Evolutionary conservation across 306 rosid genomes (phyloP).

Genomic region (Quercus mongolica): DNA sequence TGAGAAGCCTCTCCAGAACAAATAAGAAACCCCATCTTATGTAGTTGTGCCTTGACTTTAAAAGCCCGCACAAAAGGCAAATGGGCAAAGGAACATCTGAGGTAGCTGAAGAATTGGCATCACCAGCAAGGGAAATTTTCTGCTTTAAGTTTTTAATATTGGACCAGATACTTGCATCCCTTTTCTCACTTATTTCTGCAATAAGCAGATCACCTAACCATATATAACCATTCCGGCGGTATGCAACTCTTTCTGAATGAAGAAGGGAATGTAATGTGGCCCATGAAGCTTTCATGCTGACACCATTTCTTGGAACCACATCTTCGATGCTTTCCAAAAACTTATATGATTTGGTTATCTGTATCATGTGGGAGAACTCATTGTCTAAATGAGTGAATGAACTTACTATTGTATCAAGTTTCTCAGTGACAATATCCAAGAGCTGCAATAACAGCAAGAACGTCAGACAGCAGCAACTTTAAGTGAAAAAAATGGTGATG

Average conservation of each 20-base stretch:
- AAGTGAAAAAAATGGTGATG: neutral
- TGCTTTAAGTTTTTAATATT: slow-evolving; percentile 71
- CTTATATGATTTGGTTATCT: slow-evolving; percentile 74
- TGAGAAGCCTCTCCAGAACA: slow-evolving; percentile 93
- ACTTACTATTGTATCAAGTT: slow-evolving; percentile 67
- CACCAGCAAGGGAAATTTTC: slow-evolving; percentile 63
- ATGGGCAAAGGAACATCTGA: slow-evolving; percentile 75
- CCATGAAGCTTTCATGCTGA: slow-evolving; percentile 74
- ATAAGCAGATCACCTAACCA: slow-evolving; percentile 97
- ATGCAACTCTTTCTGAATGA: slow-evolving; percentile 85
- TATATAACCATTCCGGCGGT: slow-evolving; percentile 79
- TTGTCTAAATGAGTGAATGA: slow-evolving; percentile 89
- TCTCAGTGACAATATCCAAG: slow-evolving; percentile 72
- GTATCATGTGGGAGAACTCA: slow-evolving; percentile 80
- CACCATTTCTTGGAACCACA: slow-evolving; percentile 53
- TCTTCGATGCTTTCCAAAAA: slow-evolving; percentile 68
- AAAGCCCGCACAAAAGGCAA: slow-evolving; percentile 86
- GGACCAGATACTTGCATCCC: slow-evolving; percentile 64
- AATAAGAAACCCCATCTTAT: slow-evolving; percentile 95
- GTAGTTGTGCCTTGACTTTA: slow-evolving; percentile 69
- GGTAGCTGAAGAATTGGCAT: slow-evolving; percentile 59
- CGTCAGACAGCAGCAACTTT: slow-evolving; percentile 13
- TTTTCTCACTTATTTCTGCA: slow-evolving; percentile 79
- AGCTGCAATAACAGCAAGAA: slow-evolving; percentile 57
- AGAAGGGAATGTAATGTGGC: slow-evolving; percentile 90